Evolutionary conservation across 2,329 filamentous ascomycete species (phyloP).

Genomic region (Penicillium janthinellum): DNA sequence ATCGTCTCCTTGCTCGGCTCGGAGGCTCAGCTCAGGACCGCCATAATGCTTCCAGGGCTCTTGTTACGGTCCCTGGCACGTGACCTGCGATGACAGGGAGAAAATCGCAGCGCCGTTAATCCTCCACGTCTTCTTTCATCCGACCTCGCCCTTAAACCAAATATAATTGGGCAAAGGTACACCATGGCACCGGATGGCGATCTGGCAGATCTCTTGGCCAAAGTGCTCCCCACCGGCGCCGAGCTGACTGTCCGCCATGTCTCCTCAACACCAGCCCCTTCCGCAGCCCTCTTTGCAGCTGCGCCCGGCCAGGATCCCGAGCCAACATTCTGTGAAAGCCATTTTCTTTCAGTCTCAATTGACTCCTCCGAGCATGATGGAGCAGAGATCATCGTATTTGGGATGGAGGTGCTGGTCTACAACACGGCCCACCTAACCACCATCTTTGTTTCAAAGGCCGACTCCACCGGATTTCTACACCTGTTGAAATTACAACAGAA

Average conservation of each 20-base stretch:
- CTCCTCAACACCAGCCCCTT: constrained; percentile 77
- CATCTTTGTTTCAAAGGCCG: constrained; percentile 93
- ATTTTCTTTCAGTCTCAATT: constrained; percentile 68
- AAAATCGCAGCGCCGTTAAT: constrained; percentile 12
- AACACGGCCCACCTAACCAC: constrained; percentile 78
- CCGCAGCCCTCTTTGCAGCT: constrained; percentile 75
- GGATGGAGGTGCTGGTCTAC: constrained; percentile 86
- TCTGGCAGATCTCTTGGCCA: constrained; percentile 52
- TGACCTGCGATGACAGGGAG: constrained; percentile 18
- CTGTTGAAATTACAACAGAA: constrained; percentile 61
- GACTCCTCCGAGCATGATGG: constrained; percentile 27
- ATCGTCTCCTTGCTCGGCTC: no score
- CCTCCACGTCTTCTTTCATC: constrained; percentile 20
- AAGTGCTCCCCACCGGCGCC: constrained; percentile 55
- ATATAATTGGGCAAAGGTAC: constrained; percentile 20
- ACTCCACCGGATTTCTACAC: constrained; percentile 86
- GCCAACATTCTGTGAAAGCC: constrained; percentile 81
- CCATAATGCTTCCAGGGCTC: background rate
- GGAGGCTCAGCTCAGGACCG: no score
- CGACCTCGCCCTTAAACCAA: constrained; percentile 20
- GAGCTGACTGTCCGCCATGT: constrained; percentile 78
- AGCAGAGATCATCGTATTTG: constrained; percentile 70
- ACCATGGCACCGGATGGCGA: constrained; percentile 35
- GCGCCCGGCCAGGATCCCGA: constrained; percentile 72
- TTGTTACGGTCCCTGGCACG: constrained; percentile 16